phyloP scores from a whole-genome alignment of 345 rosid species.

The Dipteronia sinensis region DNA sequence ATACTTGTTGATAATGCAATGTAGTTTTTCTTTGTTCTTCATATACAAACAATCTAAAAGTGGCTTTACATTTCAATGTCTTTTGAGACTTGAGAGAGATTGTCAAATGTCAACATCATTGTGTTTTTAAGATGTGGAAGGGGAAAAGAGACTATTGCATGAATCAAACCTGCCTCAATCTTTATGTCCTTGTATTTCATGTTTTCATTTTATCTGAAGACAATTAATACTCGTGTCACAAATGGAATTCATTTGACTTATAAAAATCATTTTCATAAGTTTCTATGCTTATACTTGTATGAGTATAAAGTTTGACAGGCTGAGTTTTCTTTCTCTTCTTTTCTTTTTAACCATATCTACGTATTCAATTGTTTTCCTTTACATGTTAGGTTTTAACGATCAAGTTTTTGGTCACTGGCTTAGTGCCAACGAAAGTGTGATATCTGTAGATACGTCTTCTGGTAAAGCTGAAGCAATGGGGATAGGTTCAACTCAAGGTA shows the following conservation, averaged over 20 bases:
- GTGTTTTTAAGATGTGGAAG: not conserved
- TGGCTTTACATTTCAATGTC: not conserved
- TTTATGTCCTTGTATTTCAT: not conserved
- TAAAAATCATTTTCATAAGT: not conserved
- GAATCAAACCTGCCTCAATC: constrained; percentile 2
- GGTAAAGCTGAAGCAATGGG: constrained; percentile 77
- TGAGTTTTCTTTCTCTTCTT: not conserved
- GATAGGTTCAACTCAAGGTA: constrained; percentile 74
- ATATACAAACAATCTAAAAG: not conserved
- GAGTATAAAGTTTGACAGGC: not conserved
- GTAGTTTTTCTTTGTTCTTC: not conserved
- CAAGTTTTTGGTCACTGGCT: constrained; percentile 66
- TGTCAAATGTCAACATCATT: not conserved
- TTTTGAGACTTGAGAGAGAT: not conserved
- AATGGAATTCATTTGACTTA: not conserved
- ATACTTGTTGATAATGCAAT: not conserved
- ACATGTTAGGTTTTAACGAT: constrained; percentile 51
- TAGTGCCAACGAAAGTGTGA: constrained; percentile 64
- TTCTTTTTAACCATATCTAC: not conserved
- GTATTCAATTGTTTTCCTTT: not conserved
- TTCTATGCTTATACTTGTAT: not conserved
- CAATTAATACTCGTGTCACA: not conserved
- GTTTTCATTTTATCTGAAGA: not conserved
- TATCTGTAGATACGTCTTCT: constrained; percentile 51
- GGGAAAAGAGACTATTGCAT: not conserved